Evolutionary conservation across 305 asterid species (phyloP).

Genomic region (Andrographis paniculata): DNA sequence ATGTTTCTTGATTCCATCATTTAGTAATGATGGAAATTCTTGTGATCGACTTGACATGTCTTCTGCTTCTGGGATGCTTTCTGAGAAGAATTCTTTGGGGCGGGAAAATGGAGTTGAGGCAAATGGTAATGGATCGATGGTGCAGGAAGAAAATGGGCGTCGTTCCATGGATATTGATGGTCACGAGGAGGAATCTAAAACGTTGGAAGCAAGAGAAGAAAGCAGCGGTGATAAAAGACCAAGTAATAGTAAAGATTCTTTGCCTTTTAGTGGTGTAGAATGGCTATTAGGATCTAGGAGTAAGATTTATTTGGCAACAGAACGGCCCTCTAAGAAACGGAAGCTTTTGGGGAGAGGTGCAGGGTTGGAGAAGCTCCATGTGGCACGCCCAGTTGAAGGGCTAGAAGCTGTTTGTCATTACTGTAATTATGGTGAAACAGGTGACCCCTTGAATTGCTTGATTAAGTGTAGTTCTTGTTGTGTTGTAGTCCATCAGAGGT

Average conservation of each 20-base stretch:
- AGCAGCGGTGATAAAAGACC: constrained; percentile 20
- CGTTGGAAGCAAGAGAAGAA: constrained; percentile 21
- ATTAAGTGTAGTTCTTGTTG: constrained; percentile 69
- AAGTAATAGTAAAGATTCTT: constrained; percentile 23
- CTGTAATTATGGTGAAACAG: constrained; percentile 64
- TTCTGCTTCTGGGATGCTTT: constrained; percentile 27
- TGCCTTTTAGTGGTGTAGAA: constrained; percentile 61
- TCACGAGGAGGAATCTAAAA: constrained; percentile 25
- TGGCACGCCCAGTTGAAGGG: constrained; percentile 68
- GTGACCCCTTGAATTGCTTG: constrained; percentile 64
- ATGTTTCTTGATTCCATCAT: constrained; percentile 40
- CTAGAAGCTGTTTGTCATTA: constrained; percentile 67
- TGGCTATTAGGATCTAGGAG: constrained; percentile 95
- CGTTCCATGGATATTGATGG: constrained; percentile 47
- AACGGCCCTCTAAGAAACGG: constrained; percentile 83
- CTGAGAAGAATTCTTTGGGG: constrained; percentile 18
- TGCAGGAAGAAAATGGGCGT: constrained; percentile 35
- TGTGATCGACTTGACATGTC: constrained; percentile 19
- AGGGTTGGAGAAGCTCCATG: constrained; percentile 85
- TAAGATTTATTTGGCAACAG: constrained; percentile 81
- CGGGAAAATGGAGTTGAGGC: constrained; percentile 25
- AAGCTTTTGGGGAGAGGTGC: constrained; percentile 91
- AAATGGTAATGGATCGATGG: constrained; percentile 19
- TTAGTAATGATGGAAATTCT: constrained; percentile 24
- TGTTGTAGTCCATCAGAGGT: constrained; percentile 82